These are phyloP conservation scores for Acanthamoeba castellanii DNA, from an alignment of 208 protist genomes.

Conservation along the genomic window DNA sequence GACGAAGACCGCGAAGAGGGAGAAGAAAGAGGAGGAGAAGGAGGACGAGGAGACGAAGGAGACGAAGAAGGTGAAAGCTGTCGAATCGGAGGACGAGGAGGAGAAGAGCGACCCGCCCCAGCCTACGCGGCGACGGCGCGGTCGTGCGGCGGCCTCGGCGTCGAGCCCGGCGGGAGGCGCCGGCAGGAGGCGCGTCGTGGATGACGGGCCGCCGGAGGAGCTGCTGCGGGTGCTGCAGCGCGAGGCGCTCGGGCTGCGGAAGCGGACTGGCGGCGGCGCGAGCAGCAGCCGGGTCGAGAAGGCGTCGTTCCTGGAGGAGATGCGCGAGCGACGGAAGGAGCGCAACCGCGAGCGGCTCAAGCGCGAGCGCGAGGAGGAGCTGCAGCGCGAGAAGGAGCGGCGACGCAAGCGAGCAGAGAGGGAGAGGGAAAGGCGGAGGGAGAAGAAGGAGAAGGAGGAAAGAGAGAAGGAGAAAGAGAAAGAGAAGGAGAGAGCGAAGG, in stretches of 20 bases:
- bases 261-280: slow-evolving; percentile 1
- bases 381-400: background rate
- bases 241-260: slow-evolving; percentile 16
- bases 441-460: background rate
- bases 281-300: background rate
- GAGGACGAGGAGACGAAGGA: too few relatives aligned
- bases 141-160: background rate
- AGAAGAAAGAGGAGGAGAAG: background rate
- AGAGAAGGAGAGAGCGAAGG: background rate
- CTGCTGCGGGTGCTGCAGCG: slow-evolving; percentile 44
- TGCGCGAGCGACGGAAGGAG: background rate
- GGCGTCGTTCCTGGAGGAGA: slow-evolving; percentile 10
- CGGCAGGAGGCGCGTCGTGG: background rate
- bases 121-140: background rate
- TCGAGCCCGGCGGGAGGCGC: background rate
- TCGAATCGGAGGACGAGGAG: too few relatives aligned
- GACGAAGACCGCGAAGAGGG: too few relatives aligned
- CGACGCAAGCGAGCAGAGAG: background rate
- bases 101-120: background rate
- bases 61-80: too few relatives aligned
- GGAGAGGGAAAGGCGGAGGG: background rate
- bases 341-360: slow-evolving; percentile 24
- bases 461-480: too few relatives aligned
- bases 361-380: slow-evolving; percentile 45
- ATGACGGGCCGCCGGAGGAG: slow-evolving; percentile 2